phyloP scores from a whole-genome alignment of 495 filamentous ascomycete species.

The Penicillium mononematosum region DNA sequence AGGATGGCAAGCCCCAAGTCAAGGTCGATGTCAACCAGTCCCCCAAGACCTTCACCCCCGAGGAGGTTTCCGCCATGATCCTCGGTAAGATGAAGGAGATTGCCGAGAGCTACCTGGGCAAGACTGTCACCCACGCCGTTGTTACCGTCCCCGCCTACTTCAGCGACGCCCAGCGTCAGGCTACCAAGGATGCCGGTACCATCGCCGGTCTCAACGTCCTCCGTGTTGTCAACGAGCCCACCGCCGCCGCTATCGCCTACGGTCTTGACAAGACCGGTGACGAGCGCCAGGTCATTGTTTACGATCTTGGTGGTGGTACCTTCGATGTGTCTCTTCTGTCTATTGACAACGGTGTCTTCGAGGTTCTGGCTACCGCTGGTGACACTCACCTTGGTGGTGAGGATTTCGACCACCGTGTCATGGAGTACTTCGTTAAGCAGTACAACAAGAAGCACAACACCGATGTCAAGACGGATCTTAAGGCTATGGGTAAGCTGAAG shows the following conservation, averaged over 20 bases:
- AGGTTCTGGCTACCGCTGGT: slow-evolving; percentile 97
- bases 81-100: slow-evolving; percentile 97
- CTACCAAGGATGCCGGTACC: slow-evolving; percentile 94
- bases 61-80: slow-evolving; percentile 85
- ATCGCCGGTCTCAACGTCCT: slow-evolving; percentile 96
- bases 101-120: slow-evolving; percentile 87
- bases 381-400: slow-evolving; percentile 99
- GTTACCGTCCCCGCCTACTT: slow-evolving; percentile 98
- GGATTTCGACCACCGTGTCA: slow-evolving; percentile 98
- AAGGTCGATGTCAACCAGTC: slow-evolving; percentile 72
- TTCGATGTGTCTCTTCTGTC: slow-evolving; percentile 99
- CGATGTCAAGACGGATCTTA: slow-evolving; percentile 90
- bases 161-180: slow-evolving; percentile 98
- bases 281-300: slow-evolving; percentile 90
- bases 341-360: slow-evolving; percentile 96
- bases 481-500: slow-evolving; percentile 99
- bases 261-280: slow-evolving; percentile 83
- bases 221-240: slow-evolving; percentile 95
- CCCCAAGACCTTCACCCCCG: slow-evolving; percentile 77
- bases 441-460: slow-evolving; percentile 99
- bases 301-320: slow-evolving; percentile 99
- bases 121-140: slow-evolving; percentile 95
- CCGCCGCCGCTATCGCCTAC: slow-evolving; percentile 84
- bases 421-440: slow-evolving; percentile 94
- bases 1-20: slow-evolving; percentile 79